Base-by-base conservation (phyloP, 2,329 filamentous ascomycete genomes). In the Teratosphaeria gauchensis region DNA sequence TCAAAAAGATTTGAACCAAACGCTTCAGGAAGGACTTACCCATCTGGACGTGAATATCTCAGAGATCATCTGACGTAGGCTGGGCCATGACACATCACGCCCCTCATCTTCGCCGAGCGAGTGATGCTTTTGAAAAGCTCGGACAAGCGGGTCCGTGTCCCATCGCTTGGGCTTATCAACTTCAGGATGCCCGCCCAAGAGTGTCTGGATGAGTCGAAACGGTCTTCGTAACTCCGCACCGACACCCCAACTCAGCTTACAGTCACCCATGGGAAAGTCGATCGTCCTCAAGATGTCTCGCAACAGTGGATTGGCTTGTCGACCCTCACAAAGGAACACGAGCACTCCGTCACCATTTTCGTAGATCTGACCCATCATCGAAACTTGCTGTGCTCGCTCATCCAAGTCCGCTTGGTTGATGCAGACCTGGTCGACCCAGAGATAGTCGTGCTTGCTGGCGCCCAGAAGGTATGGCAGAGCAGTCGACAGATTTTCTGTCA, bases 341-440 rank as follows among this genome's bases (percentile, higher is more conserved):
- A 55, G 24, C 8, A 62, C 59, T 30, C 57, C 21, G n/a, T 19
- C 35, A 3, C 57, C 59, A 5, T 46, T 48, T 32, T 31, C 11
- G 53, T 60, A 63, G 33, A 63, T 60, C 9, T 42, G 21, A n/a
- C 28, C 52, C 61, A 63, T 62, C 53, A 60, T 58, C 31, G 54
- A 53, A 1, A 62, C 58, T 46, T 63, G 61, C 32, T 24, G 21
- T 7, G 28, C 30, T 38, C 54, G 56, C 54, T 63, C 61, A 21
- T 48, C 12, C 9, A 35, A n/a, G 21, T 60, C 54, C 12, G 28
- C 35, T 33, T 63, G 61, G 46, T 63, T 56, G 33, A 62, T 62
- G 55, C 60, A 63, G 16, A 63, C 51, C 48, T 52, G 55, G 48
- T 62, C 61, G 2, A 59, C 28, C 61, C 61, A 63, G 6, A 62